A percentile compares a stretch with the other conserved stretches of the same genome.
Evolutionary conservation across 2,329 filamentous ascomycete genomes (phyloP).

Genomic region (Mollisiaceae sp.): DNA sequence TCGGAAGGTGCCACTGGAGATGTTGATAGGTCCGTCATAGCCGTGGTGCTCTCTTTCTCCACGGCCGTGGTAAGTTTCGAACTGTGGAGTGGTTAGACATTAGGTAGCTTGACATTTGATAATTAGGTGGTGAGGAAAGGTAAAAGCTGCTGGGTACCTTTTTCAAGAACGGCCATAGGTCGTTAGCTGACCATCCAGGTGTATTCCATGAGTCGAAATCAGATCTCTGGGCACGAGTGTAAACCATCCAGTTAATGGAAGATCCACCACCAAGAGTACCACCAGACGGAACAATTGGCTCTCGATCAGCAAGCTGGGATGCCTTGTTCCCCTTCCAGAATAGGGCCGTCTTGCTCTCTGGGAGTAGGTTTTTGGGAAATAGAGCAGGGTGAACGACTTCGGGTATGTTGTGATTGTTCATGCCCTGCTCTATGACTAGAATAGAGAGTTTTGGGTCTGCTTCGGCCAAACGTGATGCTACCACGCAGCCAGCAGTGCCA

Average conservation of each 20-base stretch:
- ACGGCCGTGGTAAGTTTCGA: slow-evolving; percentile 54
- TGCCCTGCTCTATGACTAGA: slow-evolving; percentile 55
- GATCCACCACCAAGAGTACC: slow-evolving; percentile 67
- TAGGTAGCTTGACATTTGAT: neutral
- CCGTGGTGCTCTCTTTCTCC: slow-evolving; percentile 52
- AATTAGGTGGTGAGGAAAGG: neutral
- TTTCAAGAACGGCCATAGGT: slow-evolving; percentile 58
- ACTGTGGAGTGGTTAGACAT: neutral
- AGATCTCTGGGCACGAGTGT: slow-evolving; percentile 50
- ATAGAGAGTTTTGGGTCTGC: slow-evolving; percentile 50
- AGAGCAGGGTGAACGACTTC: slow-evolving; percentile 42
- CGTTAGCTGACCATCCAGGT: slow-evolving; percentile 56
- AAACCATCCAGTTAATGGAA: slow-evolving; percentile 64
- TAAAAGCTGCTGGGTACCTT: slow-evolving; percentile 47
- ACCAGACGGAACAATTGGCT: slow-evolving; percentile 47
- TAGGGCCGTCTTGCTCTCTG: neutral
- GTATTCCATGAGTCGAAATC: slow-evolving; percentile 50
- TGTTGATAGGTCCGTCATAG: slow-evolving; percentile 57
- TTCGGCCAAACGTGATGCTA: slow-evolving; percentile 51
- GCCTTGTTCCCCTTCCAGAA: slow-evolving; percentile 10
- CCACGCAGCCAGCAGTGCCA: slow-evolving; percentile 48
- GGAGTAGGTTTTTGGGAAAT: neutral
- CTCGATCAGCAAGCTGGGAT: slow-evolving; percentile 49
- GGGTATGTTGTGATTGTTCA: slow-evolving; percentile 52
- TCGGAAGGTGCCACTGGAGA: slow-evolving; percentile 57